phyloP scores from a whole-genome alignment of 345 rosid species.

The Rhodomyrtus tomentosa region DNA sequence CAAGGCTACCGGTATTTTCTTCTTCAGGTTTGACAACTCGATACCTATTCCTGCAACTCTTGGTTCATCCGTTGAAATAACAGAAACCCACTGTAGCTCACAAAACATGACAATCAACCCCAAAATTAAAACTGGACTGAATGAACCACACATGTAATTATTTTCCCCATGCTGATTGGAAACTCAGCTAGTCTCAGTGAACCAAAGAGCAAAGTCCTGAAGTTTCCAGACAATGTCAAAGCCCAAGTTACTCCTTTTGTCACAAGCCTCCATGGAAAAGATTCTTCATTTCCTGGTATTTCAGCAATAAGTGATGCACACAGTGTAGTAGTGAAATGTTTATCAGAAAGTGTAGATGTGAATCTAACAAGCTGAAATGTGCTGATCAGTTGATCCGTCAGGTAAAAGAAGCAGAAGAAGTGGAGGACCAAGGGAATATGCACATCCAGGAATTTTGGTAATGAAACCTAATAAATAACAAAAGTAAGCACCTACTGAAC shows the following conservation, averaged over 20 bases:
- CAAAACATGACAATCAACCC: background rate
- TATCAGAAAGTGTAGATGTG: background rate
- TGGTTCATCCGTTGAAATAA: background rate
- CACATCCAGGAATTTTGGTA: background rate
- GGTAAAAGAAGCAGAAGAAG: background rate
- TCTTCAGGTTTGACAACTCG: background rate
- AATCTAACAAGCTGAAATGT: background rate
- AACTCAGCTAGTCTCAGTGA: background rate
- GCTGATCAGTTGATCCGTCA: background rate
- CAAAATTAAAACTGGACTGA: background rate
- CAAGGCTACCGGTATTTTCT: background rate
- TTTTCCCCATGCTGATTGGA: background rate
- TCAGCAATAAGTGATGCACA: background rate
- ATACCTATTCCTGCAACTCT: background rate
- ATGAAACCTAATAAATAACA: background rate
- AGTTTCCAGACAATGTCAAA: background rate
- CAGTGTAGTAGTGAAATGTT: too few species aligned
- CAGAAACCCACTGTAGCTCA: background rate
- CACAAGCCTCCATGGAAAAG: background rate
- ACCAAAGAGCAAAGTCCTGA: background rate
- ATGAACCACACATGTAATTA: background rate
- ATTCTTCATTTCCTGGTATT: background rate
- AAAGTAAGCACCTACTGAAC: background rate
- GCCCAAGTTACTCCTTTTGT: background rate
- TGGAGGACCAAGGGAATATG: background rate